Base-by-base conservation (phyloP, 441 rosid genomes). In the Melastoma candidum region DNA sequence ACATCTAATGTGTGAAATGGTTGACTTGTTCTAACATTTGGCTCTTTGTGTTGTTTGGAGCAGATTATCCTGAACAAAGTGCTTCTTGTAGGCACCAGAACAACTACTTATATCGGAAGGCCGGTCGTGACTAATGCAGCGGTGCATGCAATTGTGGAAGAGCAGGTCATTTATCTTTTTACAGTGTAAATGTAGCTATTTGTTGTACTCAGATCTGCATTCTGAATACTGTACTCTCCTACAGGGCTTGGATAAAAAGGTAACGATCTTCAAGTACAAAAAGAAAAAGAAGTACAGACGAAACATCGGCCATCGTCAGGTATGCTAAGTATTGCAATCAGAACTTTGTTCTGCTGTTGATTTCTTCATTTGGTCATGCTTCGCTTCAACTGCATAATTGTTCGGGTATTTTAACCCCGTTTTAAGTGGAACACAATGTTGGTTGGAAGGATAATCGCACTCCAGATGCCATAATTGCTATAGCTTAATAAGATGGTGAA, bases 231-330 rank as follows among this genome's bases (percentile, higher is more conserved):
- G 7, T 32, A 32, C 41, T 47, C 54, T 14, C 59, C 32, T 69
- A 63, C 81, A 92, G 98, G 98, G 96, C 48, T 64, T 82, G 50
- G 64, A 92, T 73, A 70, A 74, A 47, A 92, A 92, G 77, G 94
- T 82, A 10, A 71, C 82, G 8, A 90, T 92, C 57, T 92, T 83
- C 80, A 92, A 92, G 77, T 92, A 92, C 52, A 92, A 87, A 82
- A 82, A 66, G 70, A 92, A 92, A 81, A 92, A 92, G 71, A 84
- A 85, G 63, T 92, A 92, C 65, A 74, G 92, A 56, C 87, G 98
- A 73, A 85, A 87, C 64, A 92, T 87, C 48, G 96, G 98, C 50
- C 98, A 92, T 58, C 71, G 98, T 24, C 96, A 92, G 98, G 96
- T 87, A 76, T 3, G 11, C 7, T 39, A n/a, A 32, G 36, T 7